These are phyloP conservation scores for Stachybotrys elegans DNA, from an alignment of 2,329 filamentous ascomycete species.

Conservation along the genomic window DNA sequence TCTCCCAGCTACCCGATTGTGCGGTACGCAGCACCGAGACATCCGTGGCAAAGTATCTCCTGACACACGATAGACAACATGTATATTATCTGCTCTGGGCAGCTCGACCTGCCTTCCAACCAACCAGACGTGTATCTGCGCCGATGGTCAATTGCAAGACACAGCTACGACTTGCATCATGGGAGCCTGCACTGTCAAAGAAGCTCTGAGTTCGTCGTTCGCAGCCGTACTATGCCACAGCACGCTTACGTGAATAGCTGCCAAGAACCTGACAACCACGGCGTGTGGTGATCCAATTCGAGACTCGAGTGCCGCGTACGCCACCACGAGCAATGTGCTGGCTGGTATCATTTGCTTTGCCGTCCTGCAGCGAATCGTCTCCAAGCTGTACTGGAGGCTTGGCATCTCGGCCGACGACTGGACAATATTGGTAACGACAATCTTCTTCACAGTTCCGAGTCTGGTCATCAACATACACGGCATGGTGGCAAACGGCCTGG, in stretches of 20 bases:
- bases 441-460: conserved; percentile 3
- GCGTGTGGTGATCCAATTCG: neutral
- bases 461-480: conserved; percentile 2
- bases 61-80: neutral
- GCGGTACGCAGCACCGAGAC: neutral
- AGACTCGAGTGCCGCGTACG: neutral
- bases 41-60: neutral
- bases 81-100: neutral
- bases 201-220: neutral
- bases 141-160: neutral
- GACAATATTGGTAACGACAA: conserved; percentile 7
- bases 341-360: conserved; percentile 1
- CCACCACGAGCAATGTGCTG: neutral
- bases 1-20: neutral
- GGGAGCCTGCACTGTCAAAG: neutral
- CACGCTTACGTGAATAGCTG: neutral
- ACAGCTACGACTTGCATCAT: neutral
- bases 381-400: conserved; percentile 6
- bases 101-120: neutral
- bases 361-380: conserved; percentile 2
- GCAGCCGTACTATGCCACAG: neutral
- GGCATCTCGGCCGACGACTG: conserved; percentile 13
- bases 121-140: conserved; percentile 1
- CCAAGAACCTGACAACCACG: conserved; percentile 1
- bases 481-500: conserved; percentile 1